Percentiles rank a stretch among this genome's conserved stretches.
phyloP scores from a whole-genome alignment of 2,329 filamentous ascomycete species.

The Cercospora sp. region DNA sequence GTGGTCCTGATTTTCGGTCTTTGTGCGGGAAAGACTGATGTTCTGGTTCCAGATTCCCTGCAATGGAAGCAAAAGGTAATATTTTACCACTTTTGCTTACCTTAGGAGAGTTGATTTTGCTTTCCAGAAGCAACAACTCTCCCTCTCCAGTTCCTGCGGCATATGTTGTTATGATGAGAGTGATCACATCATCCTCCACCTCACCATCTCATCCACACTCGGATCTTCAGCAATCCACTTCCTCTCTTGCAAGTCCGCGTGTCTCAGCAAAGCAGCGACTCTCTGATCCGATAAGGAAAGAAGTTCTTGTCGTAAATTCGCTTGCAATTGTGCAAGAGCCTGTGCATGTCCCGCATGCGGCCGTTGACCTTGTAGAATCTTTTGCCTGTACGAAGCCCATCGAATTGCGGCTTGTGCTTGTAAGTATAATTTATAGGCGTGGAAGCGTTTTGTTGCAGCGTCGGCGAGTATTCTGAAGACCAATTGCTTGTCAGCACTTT shows the following conservation, averaged over 20 bases:
- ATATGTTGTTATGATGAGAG: too few species aligned
- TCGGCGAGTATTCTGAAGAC: conserved; percentile 59
- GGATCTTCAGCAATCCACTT: conserved; percentile 65
- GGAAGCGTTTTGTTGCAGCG: conserved; percentile 60
- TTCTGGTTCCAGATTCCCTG: conserved; percentile 4
- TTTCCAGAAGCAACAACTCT: conserved; percentile 1
- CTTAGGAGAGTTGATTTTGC: background rate
- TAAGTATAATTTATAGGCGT: conserved; percentile 62
- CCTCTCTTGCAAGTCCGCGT: conserved; percentile 56
- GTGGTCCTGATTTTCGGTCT: background rate
- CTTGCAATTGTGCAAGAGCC: conserved; percentile 52
- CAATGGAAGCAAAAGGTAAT: background rate
- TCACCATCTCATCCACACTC: conserved; percentile 44
- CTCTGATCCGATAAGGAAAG: conserved; percentile 57
- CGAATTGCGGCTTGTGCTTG: conserved; percentile 58
- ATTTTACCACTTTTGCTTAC: background rate
- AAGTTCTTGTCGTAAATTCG: conserved; percentile 56
- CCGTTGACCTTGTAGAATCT: conserved; percentile 53
- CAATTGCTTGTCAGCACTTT: background rate
- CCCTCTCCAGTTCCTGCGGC: too few species aligned
- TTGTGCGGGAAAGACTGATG: background rate
- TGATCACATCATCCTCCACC: conserved; percentile 1
- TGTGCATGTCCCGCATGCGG: conserved; percentile 50
- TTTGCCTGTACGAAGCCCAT: conserved; percentile 58
- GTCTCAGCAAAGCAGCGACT: conserved; percentile 56